Percentiles rank a stretch among this genome's conserved stretches.
These are phyloP conservation scores for Talaromyces sp. DNA, from an alignment of 2,329 filamentous ascomycete species.

Conservation along the genomic window DNA sequence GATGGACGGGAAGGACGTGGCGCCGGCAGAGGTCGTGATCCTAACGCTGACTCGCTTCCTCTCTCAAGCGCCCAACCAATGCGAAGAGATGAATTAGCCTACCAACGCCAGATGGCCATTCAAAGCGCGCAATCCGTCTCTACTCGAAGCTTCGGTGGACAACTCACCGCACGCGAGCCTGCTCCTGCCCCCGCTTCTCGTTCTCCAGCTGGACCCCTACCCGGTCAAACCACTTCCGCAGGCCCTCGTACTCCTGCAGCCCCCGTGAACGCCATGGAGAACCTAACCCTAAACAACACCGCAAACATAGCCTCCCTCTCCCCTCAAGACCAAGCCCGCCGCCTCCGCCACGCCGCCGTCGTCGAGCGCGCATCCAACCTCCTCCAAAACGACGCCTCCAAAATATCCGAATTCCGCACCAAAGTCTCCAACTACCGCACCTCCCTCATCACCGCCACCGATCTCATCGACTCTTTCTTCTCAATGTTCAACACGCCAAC, in stretches of 20 bases:
- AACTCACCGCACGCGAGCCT: conserved; percentile 59
- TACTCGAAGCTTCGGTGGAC: conserved; percentile 78
- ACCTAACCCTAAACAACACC: conserved; percentile 48
- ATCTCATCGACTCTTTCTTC: conserved; percentile 85
- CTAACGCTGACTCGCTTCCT: conserved; percentile 77
- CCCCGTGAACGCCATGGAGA: conserved; percentile 46
- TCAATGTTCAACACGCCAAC: conserved; percentile 79
- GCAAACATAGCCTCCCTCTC: conserved; percentile 47
- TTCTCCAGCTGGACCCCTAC: conserved; percentile 40
- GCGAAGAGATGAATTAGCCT: conserved; percentile 82
- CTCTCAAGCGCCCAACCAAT: conserved; percentile 74
- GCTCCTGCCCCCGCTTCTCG: conserved; percentile 41
- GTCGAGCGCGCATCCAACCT: conserved; percentile 80
- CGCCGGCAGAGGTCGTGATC: conserved; percentile 71
- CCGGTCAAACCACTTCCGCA: conserved; percentile 27
- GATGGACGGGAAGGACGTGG: conserved; percentile 57
- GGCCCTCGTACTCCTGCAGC: conserved; percentile 25
- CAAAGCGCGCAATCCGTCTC: conserved; percentile 80
- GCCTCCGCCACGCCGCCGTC: conserved; percentile 76
- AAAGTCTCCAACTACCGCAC: conserved; percentile 76
- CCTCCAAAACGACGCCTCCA: conserved; percentile 70
- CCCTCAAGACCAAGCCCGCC: conserved; percentile 75
- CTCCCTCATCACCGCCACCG: conserved; percentile 64
- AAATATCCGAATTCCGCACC: conserved; percentile 72
- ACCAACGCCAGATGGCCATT: conserved; percentile 87